A percentile compares a stretch with the other conserved stretches of the same genome.
Conservation (phyloP, 1,284 basidiomycete genomes). For the Agroathelia rolfsii region DNA sequence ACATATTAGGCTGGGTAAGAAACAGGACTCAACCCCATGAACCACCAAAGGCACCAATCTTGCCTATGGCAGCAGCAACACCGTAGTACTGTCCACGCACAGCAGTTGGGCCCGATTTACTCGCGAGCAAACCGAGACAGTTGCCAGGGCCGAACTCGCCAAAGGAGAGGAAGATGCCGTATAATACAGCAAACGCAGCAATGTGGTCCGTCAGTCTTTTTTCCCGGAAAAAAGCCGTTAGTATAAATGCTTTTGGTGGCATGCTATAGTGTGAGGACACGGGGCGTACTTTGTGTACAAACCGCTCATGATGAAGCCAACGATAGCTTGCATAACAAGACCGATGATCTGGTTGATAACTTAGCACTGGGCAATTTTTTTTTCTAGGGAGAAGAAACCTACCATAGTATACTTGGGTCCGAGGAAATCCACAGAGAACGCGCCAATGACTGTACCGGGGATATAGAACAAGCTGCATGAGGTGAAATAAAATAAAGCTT, state of each 20-base stretch:
- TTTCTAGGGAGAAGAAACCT: conserved; percentile 6
- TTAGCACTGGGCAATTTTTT: neutral
- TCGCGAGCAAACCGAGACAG: conserved; percentile 70
- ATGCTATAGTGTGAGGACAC: too few relatives aligned
- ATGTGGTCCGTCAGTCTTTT: conserved; percentile 48
- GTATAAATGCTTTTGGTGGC: neutral
- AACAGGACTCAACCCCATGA: conserved; percentile 45
- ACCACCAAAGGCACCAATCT: conserved; percentile 80
- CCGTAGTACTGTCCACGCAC: conserved; percentile 84
- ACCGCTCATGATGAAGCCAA: conserved; percentile 83
- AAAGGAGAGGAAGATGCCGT: conserved; percentile 84
- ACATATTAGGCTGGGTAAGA: conserved; percentile 4
- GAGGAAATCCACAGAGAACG: conserved; percentile 67
- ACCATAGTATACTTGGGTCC: conserved; percentile 76
- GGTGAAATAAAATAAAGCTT: conserved; percentile 1
- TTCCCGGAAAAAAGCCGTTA: conserved; percentile 1
- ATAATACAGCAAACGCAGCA: conserved; percentile 76
- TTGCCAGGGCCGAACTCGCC: conserved; percentile 81
- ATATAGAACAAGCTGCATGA: conserved; percentile 61
- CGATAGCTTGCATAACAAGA: conserved; percentile 56
- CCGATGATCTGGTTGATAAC: conserved; percentile 46
- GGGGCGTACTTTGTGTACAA: conserved; percentile 43
- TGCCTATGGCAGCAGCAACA: conserved; percentile 82
- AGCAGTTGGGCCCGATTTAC: conserved; percentile 77
- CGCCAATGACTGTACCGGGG: conserved; percentile 70